Evolutionary conservation across 1,284 basidiomycete genomes (phyloP), one percentile per base, ranked within the genome.

Genomic region (Ustilago trichophora): DNA sequence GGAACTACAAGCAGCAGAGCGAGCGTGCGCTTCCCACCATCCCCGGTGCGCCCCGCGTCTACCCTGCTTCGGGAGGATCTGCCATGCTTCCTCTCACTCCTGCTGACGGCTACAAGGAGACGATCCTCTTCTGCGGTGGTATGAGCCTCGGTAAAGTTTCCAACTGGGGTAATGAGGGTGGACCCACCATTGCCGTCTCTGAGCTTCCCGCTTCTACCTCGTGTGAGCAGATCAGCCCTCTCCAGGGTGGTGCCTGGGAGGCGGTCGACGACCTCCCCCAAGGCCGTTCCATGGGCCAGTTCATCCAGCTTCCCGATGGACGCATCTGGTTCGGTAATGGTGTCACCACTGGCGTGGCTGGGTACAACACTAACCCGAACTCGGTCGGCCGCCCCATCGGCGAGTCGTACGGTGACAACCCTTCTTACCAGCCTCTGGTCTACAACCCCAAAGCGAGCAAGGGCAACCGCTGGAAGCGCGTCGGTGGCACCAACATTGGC

Each of bases 81-180:
- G 90, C 89, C 41, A 92, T 96, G 91, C 85, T 96, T 6, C 93
- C 93, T 4, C 84, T 96, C 37, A 93, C 91, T 0, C 90, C 91
- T 3, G 89, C 85, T 53, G 94, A 95, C 85, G 90, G 92, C 83
- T 96, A 90, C 84, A 87, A 85, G 0, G 90, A 90, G 3, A 91
- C 91, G 0, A 82, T 95, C 56, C 77, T 94, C 45, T 94, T 95
- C 85, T 95, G 92, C 74, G 92, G 92, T 65, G 92, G 92, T 34
- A 87, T 87, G n/a, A n/a, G n/a, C n/a, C n/a, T 16, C 85, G 89
- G 81, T 88, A 70, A 24, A 57, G 57, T 5, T 65, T 76, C 24
- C 16, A 57, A 72, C 12, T 77, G 75, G 75, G 75, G 75, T 33
- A 67, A 65, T 46, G 75, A 64, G 43, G 56, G 29, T n/a, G 59